Conservation (phyloP, 192 early-diverging fungal genomes). For the Gigaspora rosea region DNA sequence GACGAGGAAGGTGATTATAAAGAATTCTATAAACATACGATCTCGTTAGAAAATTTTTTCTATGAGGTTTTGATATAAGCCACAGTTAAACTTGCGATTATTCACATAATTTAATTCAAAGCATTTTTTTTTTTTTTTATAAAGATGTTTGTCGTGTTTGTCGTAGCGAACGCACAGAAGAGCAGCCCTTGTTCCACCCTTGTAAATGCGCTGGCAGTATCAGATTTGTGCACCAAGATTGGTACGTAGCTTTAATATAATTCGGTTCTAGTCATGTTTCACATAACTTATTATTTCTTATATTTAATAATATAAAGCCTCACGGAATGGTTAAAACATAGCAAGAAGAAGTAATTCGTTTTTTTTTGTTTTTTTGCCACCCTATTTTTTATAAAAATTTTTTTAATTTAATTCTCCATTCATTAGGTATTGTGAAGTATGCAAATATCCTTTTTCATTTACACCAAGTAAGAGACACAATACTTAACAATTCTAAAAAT, state of each 20-base stretch:
- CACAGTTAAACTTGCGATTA: not conserved
- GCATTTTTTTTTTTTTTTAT: not conserved
- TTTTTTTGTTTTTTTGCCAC: not conserved
- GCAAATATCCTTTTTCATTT: conserved; percentile 83
- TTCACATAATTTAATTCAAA: not conserved
- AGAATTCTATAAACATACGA: not conserved
- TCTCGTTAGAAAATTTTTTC: not conserved
- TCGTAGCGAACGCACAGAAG: conserved; percentile 69
- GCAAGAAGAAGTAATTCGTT: conserved; percentile 66
- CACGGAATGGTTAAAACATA: conserved; percentile 82
- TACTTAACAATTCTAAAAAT: not conserved
- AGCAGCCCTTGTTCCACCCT: conserved; percentile 88
- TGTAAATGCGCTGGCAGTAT: conserved; percentile 97
- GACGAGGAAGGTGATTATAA: not conserved
- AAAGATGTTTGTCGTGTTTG: conserved; percentile 82
- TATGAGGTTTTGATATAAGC: not conserved
- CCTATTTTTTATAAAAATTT: not conserved
- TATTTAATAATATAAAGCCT: conserved; percentile 46
- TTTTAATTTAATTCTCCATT: conserved; percentile 7
- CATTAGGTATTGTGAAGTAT: conserved; percentile 83
- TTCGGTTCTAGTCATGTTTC: not conserved
- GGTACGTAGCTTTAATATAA: conserved; percentile 45
- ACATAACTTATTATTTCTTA: conserved; percentile 1
- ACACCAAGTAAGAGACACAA: conserved; percentile 64
- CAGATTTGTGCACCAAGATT: conserved; percentile 92